Conservation (phyloP, 2,329 filamentous ascomycete species). For the Ustilaginoidea virens region DNA sequence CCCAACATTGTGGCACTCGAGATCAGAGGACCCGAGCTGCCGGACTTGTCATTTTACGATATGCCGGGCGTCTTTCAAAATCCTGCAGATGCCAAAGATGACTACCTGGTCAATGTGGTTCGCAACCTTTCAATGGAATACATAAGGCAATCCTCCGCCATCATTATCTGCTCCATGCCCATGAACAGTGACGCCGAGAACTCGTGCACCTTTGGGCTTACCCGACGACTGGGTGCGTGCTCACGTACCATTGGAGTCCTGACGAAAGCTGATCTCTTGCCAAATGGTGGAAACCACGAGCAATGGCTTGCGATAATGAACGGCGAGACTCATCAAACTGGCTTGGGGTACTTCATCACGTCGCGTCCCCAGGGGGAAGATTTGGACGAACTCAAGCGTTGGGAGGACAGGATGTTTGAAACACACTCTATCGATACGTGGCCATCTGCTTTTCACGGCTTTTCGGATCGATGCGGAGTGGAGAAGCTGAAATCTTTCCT, state of each 20-base stretch:
- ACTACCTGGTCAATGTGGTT: slow-evolving; percentile 57
- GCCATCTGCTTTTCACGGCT: slow-evolving; percentile 32
- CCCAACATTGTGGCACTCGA: slow-evolving; percentile 69
- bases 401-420: slow-evolving; percentile 38
- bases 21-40: slow-evolving; percentile 55
- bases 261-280: slow-evolving; percentile 69
- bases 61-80: slow-evolving; percentile 70
- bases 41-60: slow-evolving; percentile 70
- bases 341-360: slow-evolving; percentile 67
- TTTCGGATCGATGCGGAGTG: slow-evolving; percentile 34
- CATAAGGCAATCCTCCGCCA: slow-evolving; percentile 50
- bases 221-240: slow-evolving; percentile 40
- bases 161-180: slow-evolving; percentile 62
- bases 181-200: slow-evolving; percentile 70
- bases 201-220: slow-evolving; percentile 52
- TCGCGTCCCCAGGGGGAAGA: slow-evolving; percentile 45
- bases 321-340: slow-evolving; percentile 44
- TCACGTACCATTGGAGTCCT: slow-evolving; percentile 57
- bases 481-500: slow-evolving; percentile 36
- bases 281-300: slow-evolving; percentile 27
- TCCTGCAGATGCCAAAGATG: slow-evolving; percentile 44
- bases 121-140: slow-evolving; percentile 56
- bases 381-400: slow-evolving; percentile 33
- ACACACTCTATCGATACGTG: slow-evolving; percentile 23
- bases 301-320: slow-evolving; percentile 51